Base-by-base conservation (phyloP, 345 rosid genomes). In the Salix caprea region DNA sequence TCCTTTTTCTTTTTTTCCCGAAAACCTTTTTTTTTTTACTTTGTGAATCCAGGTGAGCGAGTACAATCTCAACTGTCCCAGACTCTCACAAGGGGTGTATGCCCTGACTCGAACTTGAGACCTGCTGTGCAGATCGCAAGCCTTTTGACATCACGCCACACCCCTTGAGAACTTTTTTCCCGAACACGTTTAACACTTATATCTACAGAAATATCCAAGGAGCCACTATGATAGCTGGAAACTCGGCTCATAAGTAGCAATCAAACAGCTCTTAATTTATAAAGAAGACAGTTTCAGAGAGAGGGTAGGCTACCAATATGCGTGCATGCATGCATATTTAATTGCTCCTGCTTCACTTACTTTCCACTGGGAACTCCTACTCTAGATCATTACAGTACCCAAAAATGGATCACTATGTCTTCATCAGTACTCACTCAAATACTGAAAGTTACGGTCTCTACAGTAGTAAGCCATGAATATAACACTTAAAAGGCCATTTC, bases 401-500 rank as follows among this genome's bases (percentile, higher is more conserved):
- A 65, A 42, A 24, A 60, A 34, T 58, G 77, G 79, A 65, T 24
- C 56, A 15, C 71, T 19, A 12, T n/a, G 62, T 39, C 71, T 34
- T 65, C 37, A 32, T 61, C 30, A 65, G 39, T 52, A 69, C 37
- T 71, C 58, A 74, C 79, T 56, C 60, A 24, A 36, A 10, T 44
- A 39, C n/a, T 21, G 36, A 72, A 30, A 54, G 13, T 15, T 19
- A 30, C 16, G 10, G 34, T n/a, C 58, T 4, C 66, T 15, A 34
- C 9, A 19, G 21, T 1, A 19, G 6, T 52, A 18, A 6, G 65
- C 44, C 26, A 56, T 37, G 46, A 67, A 73, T 15, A 72, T 28
- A 46, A 71, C 42, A 80, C 70, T 50, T 65, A 61, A 61, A 72
- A 75, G 72, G 86, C 67, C 80, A 34, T 71, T 42, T 78, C 88